Base-by-base conservation (phyloP, 148 eudicot genomes). In the Rhododendron vialii region DNA sequence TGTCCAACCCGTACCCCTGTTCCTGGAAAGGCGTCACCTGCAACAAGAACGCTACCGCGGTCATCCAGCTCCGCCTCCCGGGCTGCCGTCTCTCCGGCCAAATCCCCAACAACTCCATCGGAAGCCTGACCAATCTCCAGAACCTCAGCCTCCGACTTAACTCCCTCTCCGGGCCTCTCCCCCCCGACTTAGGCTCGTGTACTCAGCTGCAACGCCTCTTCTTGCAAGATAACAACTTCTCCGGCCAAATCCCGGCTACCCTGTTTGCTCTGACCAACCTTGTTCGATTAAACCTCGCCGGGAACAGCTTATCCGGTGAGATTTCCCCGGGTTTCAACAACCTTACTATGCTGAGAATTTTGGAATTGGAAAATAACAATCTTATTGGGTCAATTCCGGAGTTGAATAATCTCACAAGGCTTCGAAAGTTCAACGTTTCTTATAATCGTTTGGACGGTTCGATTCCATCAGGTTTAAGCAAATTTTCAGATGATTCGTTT, bases 61-160 rank as follows among this genome's bases (percentile, higher is more conserved):
- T 93, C 79, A 74, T 83, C 28, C 26, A 57, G 7, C 88, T 93
- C 61, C 94, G 88, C 9, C 91, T 93, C 48, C 93, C 94, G 3
- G 91, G 85, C 12, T 50, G 33, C 28, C 51, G 86, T 2, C 93
- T 93, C 48, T 81, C 88, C 38, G 95, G 93, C 28, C 6, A 74
- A 26, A 74, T 92, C 35, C 94, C 93, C 11, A 1, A 4, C 1
- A 53, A 26, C 45, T 12, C 91, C n/a, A 38, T 93, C 43, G 89
- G 90, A 15, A 92, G 78, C 71, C 85, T 93, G 53, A 81, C 91
- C 10, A 33, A 76, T 0, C 93, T 93, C 75, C 86, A 48, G 3
- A 20, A 2, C 36, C 92, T 93, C 83, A 91, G 92, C 75, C 93
- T 93, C 85, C 93, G 95, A 0, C 6, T 0, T 3, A 93, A 93